Conservation (phyloP, 805 yeast species). For the Saturnispora hagleri region DNA sequence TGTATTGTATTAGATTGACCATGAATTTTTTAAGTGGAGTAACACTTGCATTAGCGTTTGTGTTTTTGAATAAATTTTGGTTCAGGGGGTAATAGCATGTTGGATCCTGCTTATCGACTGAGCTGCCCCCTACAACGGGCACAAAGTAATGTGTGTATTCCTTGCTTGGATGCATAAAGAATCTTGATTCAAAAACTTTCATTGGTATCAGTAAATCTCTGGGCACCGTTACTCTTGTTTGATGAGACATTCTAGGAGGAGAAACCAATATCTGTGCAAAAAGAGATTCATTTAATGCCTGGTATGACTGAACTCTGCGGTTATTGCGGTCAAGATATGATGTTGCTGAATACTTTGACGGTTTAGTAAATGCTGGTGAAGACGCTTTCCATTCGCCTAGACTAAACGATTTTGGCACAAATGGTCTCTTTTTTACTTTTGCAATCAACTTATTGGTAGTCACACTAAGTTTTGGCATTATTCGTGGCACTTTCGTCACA, state of each 20-base stretch:
- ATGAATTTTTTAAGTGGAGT: neutral
- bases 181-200: slow-evolving; percentile 14
- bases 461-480: neutral
- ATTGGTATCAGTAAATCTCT: slow-evolving; percentile 30
- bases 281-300: slow-evolving; percentile 25
- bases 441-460: neutral
- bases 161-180: neutral
- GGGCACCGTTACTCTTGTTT: slow-evolving; percentile 31
- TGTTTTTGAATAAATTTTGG: neutral
- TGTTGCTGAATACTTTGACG: slow-evolving; percentile 20
- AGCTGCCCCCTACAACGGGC: neutral
- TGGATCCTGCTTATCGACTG: neutral
- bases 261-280: slow-evolving; percentile 34
- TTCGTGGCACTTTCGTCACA: neutral
- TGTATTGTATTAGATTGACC: neutral
- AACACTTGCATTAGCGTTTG: neutral
- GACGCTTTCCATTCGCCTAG: neutral
- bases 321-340: slow-evolving; percentile 8
- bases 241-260: slow-evolving; percentile 34
- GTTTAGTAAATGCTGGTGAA: slow-evolving; percentile 19
- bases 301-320: slow-evolving; percentile 17
- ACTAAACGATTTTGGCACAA: neutral
- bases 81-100: slow-evolving; percentile 1
- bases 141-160: neutral
- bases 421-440: neutral